phyloP scores from a whole-genome alignment of 768 basidiomycete genomes.

The Pisolithus microcarpus region DNA sequence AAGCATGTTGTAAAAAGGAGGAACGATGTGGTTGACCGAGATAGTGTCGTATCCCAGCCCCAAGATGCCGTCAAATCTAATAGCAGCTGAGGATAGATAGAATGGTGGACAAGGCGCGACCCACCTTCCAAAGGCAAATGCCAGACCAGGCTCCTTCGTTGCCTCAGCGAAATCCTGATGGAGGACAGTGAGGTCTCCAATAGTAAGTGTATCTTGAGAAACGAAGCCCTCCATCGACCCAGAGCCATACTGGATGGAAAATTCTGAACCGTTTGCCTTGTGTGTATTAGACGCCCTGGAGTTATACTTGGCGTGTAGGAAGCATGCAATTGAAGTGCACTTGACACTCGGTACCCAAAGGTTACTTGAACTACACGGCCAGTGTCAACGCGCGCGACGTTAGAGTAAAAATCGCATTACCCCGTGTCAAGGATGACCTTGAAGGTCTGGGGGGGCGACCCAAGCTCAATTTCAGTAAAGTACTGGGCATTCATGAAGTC shows the following conservation, averaged over 20 bases:
- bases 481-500: constrained; percentile 99
- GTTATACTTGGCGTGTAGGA: constrained; percentile 92
- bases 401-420: constrained; percentile 28
- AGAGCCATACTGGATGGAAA: constrained; percentile 90
- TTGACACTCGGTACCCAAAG: constrained; percentile 84
- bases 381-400: constrained; percentile 3
- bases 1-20: constrained; percentile 94
- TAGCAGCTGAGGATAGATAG: not conserved
- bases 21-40: constrained; percentile 84
- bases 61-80: constrained; percentile 89
- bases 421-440: constrained; percentile 95
- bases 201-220: constrained; percentile 70
- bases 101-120: constrained; percentile 20
- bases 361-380: constrained; percentile 65
- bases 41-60: constrained; percentile 96
- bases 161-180: constrained; percentile 91
- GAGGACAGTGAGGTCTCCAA: constrained; percentile 76
- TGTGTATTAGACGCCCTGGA: constrained; percentile 70
- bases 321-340: constrained; percentile 88
- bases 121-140: constrained; percentile 94
- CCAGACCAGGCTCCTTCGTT: constrained; percentile 90
- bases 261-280: constrained; percentile 83
- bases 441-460: constrained; percentile 80
- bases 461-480: constrained; percentile 79
- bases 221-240: constrained; percentile 97